A percentile compares a stretch with the other conserved stretches of the same genome.
These are phyloP conservation scores for Mycothermus thermophilus DNA, from an alignment of 495 filamentous ascomycete genomes.

Conservation along the genomic window DNA sequence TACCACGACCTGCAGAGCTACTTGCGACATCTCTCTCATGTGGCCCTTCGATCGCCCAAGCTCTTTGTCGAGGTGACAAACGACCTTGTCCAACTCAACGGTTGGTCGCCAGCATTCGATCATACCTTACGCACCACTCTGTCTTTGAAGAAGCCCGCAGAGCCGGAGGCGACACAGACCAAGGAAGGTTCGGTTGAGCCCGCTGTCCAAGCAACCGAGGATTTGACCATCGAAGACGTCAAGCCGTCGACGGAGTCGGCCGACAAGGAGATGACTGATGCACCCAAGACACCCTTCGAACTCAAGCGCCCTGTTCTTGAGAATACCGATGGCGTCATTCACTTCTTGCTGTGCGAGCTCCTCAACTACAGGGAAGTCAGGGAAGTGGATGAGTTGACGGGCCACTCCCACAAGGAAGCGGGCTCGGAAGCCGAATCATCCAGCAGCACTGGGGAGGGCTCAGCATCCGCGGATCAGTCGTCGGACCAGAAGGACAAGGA, in stretches of 20 bases:
- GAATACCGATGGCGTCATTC: slow-evolving; percentile 88
- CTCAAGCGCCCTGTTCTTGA: slow-evolving; percentile 75
- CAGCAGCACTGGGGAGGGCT: slow-evolving; percentile 10
- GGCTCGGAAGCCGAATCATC: slow-evolving; percentile 18
- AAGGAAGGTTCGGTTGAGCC: slow-evolving; percentile 29
- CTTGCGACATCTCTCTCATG: slow-evolving; percentile 63
- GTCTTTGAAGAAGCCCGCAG: slow-evolving; percentile 18
- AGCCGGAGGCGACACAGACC: slow-evolving; percentile 17
- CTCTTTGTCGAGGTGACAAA: slow-evolving; percentile 85
- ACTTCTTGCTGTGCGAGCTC: slow-evolving; percentile 89
- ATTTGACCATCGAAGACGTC: slow-evolving; percentile 36
- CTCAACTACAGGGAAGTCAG: slow-evolving; percentile 82
- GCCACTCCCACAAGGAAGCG: slow-evolving; percentile 37
- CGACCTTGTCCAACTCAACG: slow-evolving; percentile 64
- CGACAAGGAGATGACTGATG: slow-evolving; percentile 43
- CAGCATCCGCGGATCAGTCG: slow-evolving; percentile 13
- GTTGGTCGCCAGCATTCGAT: slow-evolving; percentile 28
- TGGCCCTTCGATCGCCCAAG: slow-evolving; percentile 70
- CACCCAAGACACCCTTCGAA: slow-evolving; percentile 47
- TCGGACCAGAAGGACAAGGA: slow-evolving; percentile 28
- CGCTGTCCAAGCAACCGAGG: slow-evolving; percentile 42
- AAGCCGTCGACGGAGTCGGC: slow-evolving; percentile 39
- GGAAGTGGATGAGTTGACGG: slow-evolving; percentile 56
- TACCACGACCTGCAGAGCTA: slow-evolving; percentile 57
- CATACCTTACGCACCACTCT: slow-evolving; percentile 19